Percentiles rank a stretch among this genome's conserved stretches.
Conservation (phyloP, 2,329 filamentous ascomycete species). For the Arthrobotrys entomopaga region DNA sequence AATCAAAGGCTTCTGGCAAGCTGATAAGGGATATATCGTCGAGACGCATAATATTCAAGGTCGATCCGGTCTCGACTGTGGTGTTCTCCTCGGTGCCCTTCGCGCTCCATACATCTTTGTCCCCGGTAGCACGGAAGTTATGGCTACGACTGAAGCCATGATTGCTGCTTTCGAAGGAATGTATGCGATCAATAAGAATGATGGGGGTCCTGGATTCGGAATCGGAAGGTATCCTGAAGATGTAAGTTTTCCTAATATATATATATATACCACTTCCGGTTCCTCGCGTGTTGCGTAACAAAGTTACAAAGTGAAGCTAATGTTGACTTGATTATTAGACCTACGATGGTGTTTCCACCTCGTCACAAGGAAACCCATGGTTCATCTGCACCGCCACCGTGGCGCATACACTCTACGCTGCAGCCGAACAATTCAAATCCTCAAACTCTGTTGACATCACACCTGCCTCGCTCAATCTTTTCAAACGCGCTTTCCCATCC, state of each 20-base stretch:
- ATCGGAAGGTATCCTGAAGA: slow-evolving; percentile 78
- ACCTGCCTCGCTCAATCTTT: slow-evolving; percentile 75
- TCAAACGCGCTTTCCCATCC: slow-evolving; percentile 71
- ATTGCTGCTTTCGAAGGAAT: slow-evolving; percentile 78
- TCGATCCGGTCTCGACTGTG: slow-evolving; percentile 76
- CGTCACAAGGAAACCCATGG: slow-evolving; percentile 74
- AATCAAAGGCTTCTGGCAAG: slow-evolving; percentile 78
- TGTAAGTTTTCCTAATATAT: slow-evolving; percentile 72
- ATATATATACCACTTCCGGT: slow-evolving; percentile 80
- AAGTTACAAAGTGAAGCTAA: slow-evolving; percentile 68
- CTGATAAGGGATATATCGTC: slow-evolving; percentile 69
- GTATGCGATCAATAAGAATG: slow-evolving; percentile 76
- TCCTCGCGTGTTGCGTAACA: slow-evolving; percentile 77
- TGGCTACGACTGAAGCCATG: slow-evolving; percentile 80
- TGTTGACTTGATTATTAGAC: slow-evolving; percentile 69
- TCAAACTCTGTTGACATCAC: slow-evolving; percentile 73
- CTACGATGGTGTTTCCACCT: slow-evolving; percentile 72
- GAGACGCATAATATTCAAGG: slow-evolving; percentile 74
- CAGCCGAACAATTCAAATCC: slow-evolving; percentile 76
- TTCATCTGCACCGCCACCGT: slow-evolving; percentile 80
- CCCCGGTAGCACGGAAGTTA: slow-evolving; percentile 74
- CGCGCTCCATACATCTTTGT: slow-evolving; percentile 80
- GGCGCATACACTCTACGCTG: slow-evolving; percentile 82
- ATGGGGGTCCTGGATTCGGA: slow-evolving; percentile 68
- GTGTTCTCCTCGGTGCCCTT: slow-evolving; percentile 74